Base-by-base conservation (phyloP, 1,284 basidiomycete species). In the Melampsora americana region DNA sequence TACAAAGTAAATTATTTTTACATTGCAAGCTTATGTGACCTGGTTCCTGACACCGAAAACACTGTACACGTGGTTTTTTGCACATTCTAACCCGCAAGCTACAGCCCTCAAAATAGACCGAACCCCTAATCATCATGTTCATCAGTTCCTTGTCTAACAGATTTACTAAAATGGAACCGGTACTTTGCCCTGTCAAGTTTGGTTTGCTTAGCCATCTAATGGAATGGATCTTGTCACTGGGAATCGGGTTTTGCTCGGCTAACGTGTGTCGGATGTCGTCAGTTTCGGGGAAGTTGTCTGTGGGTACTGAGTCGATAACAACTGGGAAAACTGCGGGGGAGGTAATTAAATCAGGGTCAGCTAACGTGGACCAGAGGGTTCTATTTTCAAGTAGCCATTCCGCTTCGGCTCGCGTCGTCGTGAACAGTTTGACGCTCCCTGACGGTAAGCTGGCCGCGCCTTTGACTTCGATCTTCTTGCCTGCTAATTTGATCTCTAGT, bases 1-100 rank as follows among this genome's bases (percentile, higher is more conserved):
- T 53, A 26, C 50, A 53, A 53, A 53, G 50, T 20, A 53, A 53
- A 53, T 20, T 16, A 53, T 53, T 53, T 53, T 53, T 53, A 53
- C 50, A 53, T 20, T 53, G 50, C 50, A 53, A n/a, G 50, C 20
- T 26, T 53, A 53, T 53, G 50, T 53, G 7, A n/a, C 50, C 50
- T 26, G n/a, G n/a, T n/a, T n/a, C n/a, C n/a, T n/a, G n/a, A n/a
- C n/a, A n/a, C n/a, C n/a, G n/a, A n/a, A n/a, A 53, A 26, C 50
- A 53, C 26, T 53, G 50, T 53, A 53, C 50, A 5, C 7, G 7
- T 5, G 50, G 18, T 11, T 53, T 53, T 11, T 53, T 53, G 7
- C 50, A 5, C 2, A 53, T 26, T 53, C 50, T 11, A 53, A 53
- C 50, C 50, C 7, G 18, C 26, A 53, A 26, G 26, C 50, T 53